Evolutionary conservation across 495 filamentous ascomycete genomes (phyloP), one percentile per base, ranked within the genome.

Genomic region (Penicillium manginii): DNA sequence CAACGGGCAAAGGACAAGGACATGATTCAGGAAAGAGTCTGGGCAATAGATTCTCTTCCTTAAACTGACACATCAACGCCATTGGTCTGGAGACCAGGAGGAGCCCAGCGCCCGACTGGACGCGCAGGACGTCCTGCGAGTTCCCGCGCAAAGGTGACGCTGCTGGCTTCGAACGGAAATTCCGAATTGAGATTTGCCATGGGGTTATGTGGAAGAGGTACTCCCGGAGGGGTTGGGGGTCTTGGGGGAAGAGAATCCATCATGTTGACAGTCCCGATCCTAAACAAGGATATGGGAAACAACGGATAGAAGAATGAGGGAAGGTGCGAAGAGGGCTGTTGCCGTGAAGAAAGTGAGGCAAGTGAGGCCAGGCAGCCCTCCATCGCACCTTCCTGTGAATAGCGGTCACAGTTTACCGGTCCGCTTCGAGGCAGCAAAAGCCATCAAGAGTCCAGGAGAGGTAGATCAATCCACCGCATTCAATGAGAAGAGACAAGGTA

Each of bases 61-160:
- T 11, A 42, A 26, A 67, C 66, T 70, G 35, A 67, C 66, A 62
- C 54, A 35, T 66, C 59, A 29, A 46, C 35, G 9, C 54, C 55
- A 9, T 29, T 18, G 3, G 10, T 31, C 29, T 35, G 49, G 29
- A 32, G 50, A 8, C 8, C 39, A 23, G 21, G 10, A 59, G 54
- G 19, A 19, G n/a, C 40, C 17, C n/a, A 18, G n/a, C 54, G 63
- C 8, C 52, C 31, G 9, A 40, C 19, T 39, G 54, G 58, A 33
- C n/a, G 31, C 4, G n/a, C 31, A 17, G 54, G 57, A 12, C 49
- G 54, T 37, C 61, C 64, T 45, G 58, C 64, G 42, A 48, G 58
- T 17, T 62, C 58, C 21, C 43, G 52, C 49, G 65, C 65, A 10
- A 63, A 54, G 6, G 59, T 58, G 10, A 22, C 46, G 17, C 57